Conservation (phyloP, 768 basidiomycete genomes). For the Cubamyces lactineus region DNA sequence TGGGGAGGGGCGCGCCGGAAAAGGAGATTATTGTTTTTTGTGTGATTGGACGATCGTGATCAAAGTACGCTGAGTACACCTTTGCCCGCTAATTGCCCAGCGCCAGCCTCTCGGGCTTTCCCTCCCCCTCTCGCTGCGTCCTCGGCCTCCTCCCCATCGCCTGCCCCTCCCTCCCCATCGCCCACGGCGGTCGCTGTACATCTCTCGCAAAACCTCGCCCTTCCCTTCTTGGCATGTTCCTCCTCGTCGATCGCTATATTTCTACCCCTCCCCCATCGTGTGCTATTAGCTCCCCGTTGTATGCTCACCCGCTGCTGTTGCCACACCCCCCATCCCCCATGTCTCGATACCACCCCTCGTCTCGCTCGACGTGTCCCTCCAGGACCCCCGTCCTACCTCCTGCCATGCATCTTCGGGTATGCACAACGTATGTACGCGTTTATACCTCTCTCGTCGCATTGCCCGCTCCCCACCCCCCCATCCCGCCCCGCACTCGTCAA, state of each 20-base stretch:
- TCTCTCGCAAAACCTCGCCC: slow-evolving; percentile 14
- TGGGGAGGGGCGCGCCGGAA: background rate
- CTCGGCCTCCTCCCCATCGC: background rate
- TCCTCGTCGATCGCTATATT: slow-evolving; percentile 9
- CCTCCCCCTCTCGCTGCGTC: background rate
- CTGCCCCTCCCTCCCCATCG: background rate
- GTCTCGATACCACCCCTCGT: slow-evolving; percentile 18
- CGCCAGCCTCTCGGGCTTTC: slow-evolving; percentile 3
- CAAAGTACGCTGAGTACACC: slow-evolving; percentile 16
- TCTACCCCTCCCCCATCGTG: slow-evolving; percentile 8
- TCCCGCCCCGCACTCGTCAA: background rate
- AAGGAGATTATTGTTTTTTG: slow-evolving; percentile 2
- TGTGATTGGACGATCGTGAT: slow-evolving; percentile 20
- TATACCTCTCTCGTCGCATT: slow-evolving; percentile 3
- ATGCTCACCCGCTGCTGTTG: slow-evolving; percentile 8
- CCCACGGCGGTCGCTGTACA: slow-evolving; percentile 2
- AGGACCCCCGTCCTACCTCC: background rate
- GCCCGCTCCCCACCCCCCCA: background rate
- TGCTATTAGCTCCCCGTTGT: slow-evolving; percentile 18
- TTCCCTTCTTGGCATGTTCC: background rate
- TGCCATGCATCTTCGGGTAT: background rate
- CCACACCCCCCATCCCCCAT: background rate
- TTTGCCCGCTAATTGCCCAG: slow-evolving; percentile 20
- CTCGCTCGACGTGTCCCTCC: background rate
- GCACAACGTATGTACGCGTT: background rate